These are phyloP conservation scores for Biscogniauxia mediterranea DNA, from an alignment of 2,329 filamentous ascomycete species.

Conservation along the genomic window DNA sequence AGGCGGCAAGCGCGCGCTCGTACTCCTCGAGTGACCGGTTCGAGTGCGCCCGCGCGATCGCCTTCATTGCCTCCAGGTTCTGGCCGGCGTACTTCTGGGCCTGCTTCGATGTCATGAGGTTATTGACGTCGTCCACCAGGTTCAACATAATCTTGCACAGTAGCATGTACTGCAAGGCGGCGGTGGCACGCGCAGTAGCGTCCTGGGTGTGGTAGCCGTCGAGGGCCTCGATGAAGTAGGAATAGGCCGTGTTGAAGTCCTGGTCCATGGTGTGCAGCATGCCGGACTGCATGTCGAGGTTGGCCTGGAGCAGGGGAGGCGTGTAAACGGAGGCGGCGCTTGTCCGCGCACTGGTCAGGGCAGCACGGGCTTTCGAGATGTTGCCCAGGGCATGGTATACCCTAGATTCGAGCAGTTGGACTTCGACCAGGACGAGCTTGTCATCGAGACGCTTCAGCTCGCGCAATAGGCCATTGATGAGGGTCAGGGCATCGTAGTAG, in stretches of 20 bases:
- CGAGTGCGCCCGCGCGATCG: constrained; percentile 90
- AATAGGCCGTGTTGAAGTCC: constrained; percentile 98
- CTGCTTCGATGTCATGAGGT: constrained; percentile 92
- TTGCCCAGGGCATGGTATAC: constrained; percentile 98
- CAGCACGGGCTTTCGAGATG: constrained; percentile 91
- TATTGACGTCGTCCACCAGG: constrained; percentile 91
- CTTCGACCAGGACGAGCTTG: constrained; percentile 96
- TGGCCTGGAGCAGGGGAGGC: constrained; percentile 89
- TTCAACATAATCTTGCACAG: constrained; percentile 99
- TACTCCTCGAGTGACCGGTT: constrained; percentile 97
- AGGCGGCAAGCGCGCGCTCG: constrained; percentile 85
- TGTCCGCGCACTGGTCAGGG: constrained; percentile 89
- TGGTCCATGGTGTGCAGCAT: constrained; percentile 98
- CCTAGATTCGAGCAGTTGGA: constrained; percentile 92
- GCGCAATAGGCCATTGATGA: constrained; percentile 93
- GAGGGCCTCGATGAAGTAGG: constrained; percentile 98
- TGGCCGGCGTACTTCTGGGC: constrained; percentile 94
- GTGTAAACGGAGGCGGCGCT: constrained; percentile 97
- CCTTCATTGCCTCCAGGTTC: constrained; percentile 98
- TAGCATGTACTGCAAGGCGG: constrained; percentile 97
- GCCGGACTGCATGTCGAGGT: constrained; percentile 97
- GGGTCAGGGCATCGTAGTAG: constrained; percentile 93
- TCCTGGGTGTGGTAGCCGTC: constrained; percentile 96
- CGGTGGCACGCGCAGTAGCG: constrained; percentile 85
- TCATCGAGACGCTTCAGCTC: constrained; percentile 98